Percentiles rank a stretch among this genome's conserved stretches.
phyloP scores from a whole-genome alignment of 495 filamentous ascomycete species.

The Jackrogersella minutella region DNA sequence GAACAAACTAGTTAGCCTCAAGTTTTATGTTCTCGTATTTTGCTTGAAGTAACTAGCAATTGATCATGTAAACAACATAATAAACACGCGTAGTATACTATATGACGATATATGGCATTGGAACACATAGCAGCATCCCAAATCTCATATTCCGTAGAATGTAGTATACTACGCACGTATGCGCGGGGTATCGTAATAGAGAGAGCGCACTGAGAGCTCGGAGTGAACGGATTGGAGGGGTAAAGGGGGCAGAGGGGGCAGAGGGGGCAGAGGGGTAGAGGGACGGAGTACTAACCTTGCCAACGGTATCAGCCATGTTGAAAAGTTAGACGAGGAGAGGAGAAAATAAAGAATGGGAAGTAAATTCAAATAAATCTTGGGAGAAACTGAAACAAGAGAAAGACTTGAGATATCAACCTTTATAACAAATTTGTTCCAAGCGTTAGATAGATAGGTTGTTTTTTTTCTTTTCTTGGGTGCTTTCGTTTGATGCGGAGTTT shows the following conservation, averaged over 20 bases:
- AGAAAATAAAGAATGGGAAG: not conserved
- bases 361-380: slow-evolving; percentile 5
- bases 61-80: not conserved
- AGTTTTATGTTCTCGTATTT: not conserved
- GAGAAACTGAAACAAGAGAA: slow-evolving; percentile 9
- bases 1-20: slow-evolving; percentile 20
- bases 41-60: not conserved
- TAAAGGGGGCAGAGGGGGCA: too few species aligned
- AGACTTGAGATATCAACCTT: slow-evolving; percentile 32
- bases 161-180: slow-evolving; percentile 10
- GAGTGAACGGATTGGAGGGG: not conserved
- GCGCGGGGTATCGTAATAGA: slow-evolving; percentile 45
- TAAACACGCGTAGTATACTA: not conserved
- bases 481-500: slow-evolving; percentile 41
- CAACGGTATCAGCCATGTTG: slow-evolving; percentile 57
- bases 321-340: slow-evolving; percentile 4
- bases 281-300: slow-evolving; percentile 50
- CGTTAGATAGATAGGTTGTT: too few species aligned
- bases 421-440: slow-evolving; percentile 27
- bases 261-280: too few species aligned
- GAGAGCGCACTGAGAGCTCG: not conserved
- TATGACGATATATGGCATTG: not conserved
- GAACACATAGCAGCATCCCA: not conserved
- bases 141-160: not conserved
- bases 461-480: slow-evolving; percentile 20